Conservation (phyloP, 129 eudicot genomes). For the Arctium minus region DNA sequence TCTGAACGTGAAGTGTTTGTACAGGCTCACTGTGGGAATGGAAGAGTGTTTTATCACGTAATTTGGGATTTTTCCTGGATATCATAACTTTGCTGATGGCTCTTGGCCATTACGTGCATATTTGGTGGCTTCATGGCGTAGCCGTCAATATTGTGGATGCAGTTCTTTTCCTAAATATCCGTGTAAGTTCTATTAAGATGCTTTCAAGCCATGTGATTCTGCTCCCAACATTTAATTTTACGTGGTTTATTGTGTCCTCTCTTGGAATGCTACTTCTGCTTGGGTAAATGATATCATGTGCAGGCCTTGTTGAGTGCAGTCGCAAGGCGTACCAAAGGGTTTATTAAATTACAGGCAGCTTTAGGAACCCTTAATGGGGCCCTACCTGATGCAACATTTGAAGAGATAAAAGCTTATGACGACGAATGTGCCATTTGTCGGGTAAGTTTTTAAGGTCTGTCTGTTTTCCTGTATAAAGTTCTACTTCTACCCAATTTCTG, state of each 20-base stretch:
- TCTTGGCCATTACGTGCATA: slow-evolving; percentile 83
- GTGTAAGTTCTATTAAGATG: slow-evolving; percentile 45
- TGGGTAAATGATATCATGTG: not conserved
- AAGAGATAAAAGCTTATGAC: slow-evolving; percentile 83
- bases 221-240: not conserved
- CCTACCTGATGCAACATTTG: slow-evolving; percentile 42
- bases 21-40: slow-evolving; percentile 87
- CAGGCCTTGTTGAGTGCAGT: slow-evolving; percentile 90
- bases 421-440: slow-evolving; percentile 97
- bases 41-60: slow-evolving; percentile 70
- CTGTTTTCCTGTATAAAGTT: not conserved
- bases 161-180: slow-evolving; percentile 80
- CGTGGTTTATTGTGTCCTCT: too few species aligned
- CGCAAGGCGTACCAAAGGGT: slow-evolving; percentile 71
- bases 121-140: slow-evolving; percentile 99
- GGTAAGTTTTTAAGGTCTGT: slow-evolving; percentile 36
- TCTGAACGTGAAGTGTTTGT: slow-evolving; percentile 4
- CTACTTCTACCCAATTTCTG: not conserved
- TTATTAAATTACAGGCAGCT: slow-evolving; percentile 66
- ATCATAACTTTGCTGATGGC: slow-evolving; percentile 88
- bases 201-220: not conserved
- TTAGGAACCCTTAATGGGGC: slow-evolving; percentile 88
- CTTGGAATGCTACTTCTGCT: slow-evolving; percentile 5
- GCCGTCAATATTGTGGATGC: slow-evolving; percentile 88
- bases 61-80: slow-evolving; percentile 81